Base-by-base conservation (phyloP, 2,329 filamentous ascomycete genomes). In the Rosellinia necatrix region DNA sequence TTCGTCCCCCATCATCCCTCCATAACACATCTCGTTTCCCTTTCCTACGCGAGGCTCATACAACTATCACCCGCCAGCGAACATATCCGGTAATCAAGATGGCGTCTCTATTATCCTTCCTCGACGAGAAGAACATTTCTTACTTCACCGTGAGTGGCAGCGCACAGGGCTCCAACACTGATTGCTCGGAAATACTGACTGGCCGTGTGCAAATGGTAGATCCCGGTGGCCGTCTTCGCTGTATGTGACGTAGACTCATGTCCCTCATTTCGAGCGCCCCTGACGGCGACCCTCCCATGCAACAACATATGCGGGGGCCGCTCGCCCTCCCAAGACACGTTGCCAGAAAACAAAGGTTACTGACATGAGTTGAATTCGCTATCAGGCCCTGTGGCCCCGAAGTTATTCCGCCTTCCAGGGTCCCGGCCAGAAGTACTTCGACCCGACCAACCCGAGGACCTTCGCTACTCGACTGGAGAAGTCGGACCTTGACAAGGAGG, bases 71-170 rank as follows among this genome's bases (percentile, higher is more conserved):
- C 19, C 32, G 5, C 27, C 12, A 40, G 8, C 15, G 27, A 24
- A 41, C 13, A 24, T 22, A 43, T 48, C 30, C 8, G 24, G 59
- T n/a, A n/a, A n/a, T n/a, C 30, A 59, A 41, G 40, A 70, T 69
- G 67, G 63, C 65, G 51, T 60, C 64, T 13, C 59, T 66, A 21
- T 59, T 66, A 21, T 51, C 59, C 49, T 60, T 69, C 37, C 54
- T 63, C 10, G 41, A 60, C 27, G 65, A 68, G n/a, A 65, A 63
- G 51, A 71, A 72, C 43, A 59, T 68, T 38, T 67, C 71, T n/a
- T 70, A 70, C 57, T 66, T 64, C 49, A 70, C 66, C 13, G 68
- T 70, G 15, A 53, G 67, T 64, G 24, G 4, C 30, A 15, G 2
- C 29, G 9, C 24, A 34, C 30, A 8, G 9, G 21, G n/a, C 13